Conservation (phyloP, 2,329 filamentous ascomycete genomes). For the Venturia effusa region DNA sequence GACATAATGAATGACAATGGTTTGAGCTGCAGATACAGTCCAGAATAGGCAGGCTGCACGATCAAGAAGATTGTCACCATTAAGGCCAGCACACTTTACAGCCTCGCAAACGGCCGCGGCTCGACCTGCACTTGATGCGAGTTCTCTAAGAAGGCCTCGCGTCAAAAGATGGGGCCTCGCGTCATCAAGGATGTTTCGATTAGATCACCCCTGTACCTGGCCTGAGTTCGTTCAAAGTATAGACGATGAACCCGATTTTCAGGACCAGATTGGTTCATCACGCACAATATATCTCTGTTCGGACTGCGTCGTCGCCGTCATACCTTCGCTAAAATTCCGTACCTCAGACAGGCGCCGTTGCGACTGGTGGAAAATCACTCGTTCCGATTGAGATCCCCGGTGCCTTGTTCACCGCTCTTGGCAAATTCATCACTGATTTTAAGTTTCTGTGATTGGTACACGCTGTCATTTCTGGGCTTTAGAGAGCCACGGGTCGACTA, state of each 20-base stretch:
- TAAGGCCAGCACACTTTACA: not conserved
- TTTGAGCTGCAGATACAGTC: not conserved
- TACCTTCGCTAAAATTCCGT: not conserved
- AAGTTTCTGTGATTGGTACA: not conserved
- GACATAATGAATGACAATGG: not conserved
- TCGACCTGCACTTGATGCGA: not conserved
- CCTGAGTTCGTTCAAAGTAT: not conserved
- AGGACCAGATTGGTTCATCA: not conserved
- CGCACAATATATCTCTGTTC: not conserved
- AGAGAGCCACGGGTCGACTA: not conserved
- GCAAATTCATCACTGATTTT: not conserved
- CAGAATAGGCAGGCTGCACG: not conserved
- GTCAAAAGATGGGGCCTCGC: conserved; percentile 2
- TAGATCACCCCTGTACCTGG: not conserved
- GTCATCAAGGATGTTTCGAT: conserved; percentile 5
- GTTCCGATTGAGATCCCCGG: not conserved
- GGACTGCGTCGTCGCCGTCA: not conserved
- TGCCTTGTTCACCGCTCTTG: not conserved
- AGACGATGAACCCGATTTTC: not conserved
- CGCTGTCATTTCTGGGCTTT: not conserved
- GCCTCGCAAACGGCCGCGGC: not conserved
- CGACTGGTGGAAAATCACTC: not conserved
- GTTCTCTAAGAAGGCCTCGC: no score
- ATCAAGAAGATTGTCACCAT: not conserved
- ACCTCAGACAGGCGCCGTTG: not conserved